phyloP scores from a whole-genome alignment of 2,329 filamentous ascomycete genomes.

The Fusarium sp. region DNA sequence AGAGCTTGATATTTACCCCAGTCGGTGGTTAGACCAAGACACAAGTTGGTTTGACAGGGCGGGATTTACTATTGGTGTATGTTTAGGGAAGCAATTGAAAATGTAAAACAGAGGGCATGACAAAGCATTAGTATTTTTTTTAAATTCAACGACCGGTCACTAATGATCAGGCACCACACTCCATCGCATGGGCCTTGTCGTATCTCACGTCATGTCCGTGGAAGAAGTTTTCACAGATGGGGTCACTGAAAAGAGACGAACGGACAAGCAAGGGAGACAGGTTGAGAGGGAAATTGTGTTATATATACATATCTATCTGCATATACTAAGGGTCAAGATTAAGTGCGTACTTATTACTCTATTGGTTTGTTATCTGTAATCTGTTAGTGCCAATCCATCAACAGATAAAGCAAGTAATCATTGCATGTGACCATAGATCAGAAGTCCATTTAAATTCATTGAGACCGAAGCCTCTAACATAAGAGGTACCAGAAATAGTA shows the following conservation, averaged over 20 bases:
- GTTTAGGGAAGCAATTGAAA: slow-evolving; percentile 44
- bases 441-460: slow-evolving; percentile 90
- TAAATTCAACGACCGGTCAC: slow-evolving; percentile 17
- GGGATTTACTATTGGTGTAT: slow-evolving; percentile 45
- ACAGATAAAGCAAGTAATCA: slow-evolving; percentile 21
- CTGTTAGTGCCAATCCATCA: slow-evolving; percentile 37
- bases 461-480: slow-evolving; percentile 79
- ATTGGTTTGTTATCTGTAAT: slow-evolving; percentile 23
- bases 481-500: slow-evolving; percentile 97
- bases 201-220: not conserved
- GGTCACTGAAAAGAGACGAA: not conserved
- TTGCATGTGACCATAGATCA: slow-evolving; percentile 63
- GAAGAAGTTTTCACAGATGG: not conserved
- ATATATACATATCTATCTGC: not conserved
- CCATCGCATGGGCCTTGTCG: not conserved
- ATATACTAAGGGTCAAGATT: not conserved
- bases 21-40: slow-evolving; percentile 10
- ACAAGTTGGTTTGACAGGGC: slow-evolving; percentile 21
- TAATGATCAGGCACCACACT: not conserved
- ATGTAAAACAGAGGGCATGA: slow-evolving; percentile 50
- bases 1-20: slow-evolving; percentile 31
- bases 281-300: not conserved
- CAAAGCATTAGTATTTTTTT: slow-evolving; percentile 34
- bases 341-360: no score
- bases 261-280: not conserved